Conservation (phyloP, 495 filamentous ascomycete species). For the Penicillium silybi region DNA sequence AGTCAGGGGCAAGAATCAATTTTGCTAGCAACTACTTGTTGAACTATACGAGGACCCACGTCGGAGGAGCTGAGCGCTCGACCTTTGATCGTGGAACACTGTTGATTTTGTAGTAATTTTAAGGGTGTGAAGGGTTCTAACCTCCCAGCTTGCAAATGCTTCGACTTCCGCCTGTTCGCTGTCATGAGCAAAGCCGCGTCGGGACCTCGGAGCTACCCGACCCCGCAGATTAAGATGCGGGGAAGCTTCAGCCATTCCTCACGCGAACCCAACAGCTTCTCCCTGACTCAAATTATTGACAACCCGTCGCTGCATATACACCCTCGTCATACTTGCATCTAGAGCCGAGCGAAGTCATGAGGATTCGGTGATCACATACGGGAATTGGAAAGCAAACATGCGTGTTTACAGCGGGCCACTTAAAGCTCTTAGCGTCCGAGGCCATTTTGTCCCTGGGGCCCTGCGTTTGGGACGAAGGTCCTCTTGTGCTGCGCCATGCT, state of each 20-base stretch:
- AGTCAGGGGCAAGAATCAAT: too few species aligned
- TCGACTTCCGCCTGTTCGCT: too few species aligned
- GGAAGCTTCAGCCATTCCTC: constrained; percentile 9
- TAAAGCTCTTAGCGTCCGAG: constrained; percentile 1
- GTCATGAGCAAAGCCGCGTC: neutral
- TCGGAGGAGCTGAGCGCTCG: too few species aligned
- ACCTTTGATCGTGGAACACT: neutral
- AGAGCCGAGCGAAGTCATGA: constrained; percentile 2
- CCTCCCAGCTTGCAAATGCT: too few species aligned
- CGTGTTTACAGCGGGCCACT: constrained; percentile 6
- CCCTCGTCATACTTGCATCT: neutral
- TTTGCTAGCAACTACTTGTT: too few species aligned
- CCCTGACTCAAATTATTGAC: neutral
- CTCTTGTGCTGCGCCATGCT: neutral
- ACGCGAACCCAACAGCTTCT: neutral
- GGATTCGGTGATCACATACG: neutral
- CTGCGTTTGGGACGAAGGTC: too few species aligned
- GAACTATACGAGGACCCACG: too few species aligned
- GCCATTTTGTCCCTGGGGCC: neutral
- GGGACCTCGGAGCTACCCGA: constrained; percentile 10
- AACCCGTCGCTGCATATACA: neutral
- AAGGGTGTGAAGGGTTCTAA: too few species aligned
- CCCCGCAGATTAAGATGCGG: constrained; percentile 13
- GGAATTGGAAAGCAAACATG: constrained; percentile 13
- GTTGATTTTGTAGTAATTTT: neutral